A percentile compares a stretch with the other conserved stretches of the same genome.
Evolutionary conservation across 2,329 filamentous ascomycete genomes (phyloP).

Genomic region (Microthyrium microscopicum): DNA sequence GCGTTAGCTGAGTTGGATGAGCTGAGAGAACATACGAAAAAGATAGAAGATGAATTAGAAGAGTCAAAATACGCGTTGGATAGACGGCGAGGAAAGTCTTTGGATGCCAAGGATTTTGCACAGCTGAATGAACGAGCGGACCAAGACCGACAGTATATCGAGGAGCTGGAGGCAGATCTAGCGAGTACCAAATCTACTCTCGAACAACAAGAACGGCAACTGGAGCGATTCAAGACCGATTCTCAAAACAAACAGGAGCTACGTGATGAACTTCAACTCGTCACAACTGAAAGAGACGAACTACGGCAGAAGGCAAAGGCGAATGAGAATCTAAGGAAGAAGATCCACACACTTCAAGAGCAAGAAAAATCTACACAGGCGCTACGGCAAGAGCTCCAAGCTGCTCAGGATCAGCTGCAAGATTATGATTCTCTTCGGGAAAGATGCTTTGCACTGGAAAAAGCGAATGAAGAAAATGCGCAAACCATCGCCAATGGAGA

Average conservation of each 20-base stretch:
- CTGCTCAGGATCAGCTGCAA: conserved; percentile 25
- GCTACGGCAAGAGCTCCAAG: conserved; percentile 28
- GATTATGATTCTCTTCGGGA: conserved; percentile 29
- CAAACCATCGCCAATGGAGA: conserved; percentile 33
- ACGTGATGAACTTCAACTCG: conserved; percentile 32
- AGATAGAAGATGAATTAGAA: conserved; percentile 31
- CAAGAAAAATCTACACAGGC: conserved; percentile 27
- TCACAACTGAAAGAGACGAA: conserved; percentile 32
- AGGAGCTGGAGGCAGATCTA: conserved; percentile 30
- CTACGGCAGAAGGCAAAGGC: conserved; percentile 31
- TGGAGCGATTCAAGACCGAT: conserved; percentile 26
- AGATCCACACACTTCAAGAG: conserved; percentile 33
- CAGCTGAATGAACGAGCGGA: conserved; percentile 6
- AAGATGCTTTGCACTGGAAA: conserved; percentile 27
- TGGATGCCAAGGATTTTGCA: conserved; percentile 22
- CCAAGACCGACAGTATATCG: conserved; percentile 32
- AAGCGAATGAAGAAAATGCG: conserved; percentile 34
- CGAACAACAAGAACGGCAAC: conserved; percentile 29
- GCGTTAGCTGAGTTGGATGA: conserved; percentile 26
- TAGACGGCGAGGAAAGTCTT: conserved; percentile 21
- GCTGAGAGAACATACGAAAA: conserved; percentile 23
- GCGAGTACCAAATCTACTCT: conserved; percentile 25
- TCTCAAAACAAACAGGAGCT: conserved; percentile 29
- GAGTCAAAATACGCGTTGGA: conserved; percentile 29
- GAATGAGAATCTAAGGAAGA: conserved; percentile 36